Percentiles rank a stretch among this genome's conserved stretches.
These are phyloP conservation scores for Trichophyton schoenleinii DNA, from an alignment of 2,329 filamentous ascomycete genomes.

Conservation along the genomic window DNA sequence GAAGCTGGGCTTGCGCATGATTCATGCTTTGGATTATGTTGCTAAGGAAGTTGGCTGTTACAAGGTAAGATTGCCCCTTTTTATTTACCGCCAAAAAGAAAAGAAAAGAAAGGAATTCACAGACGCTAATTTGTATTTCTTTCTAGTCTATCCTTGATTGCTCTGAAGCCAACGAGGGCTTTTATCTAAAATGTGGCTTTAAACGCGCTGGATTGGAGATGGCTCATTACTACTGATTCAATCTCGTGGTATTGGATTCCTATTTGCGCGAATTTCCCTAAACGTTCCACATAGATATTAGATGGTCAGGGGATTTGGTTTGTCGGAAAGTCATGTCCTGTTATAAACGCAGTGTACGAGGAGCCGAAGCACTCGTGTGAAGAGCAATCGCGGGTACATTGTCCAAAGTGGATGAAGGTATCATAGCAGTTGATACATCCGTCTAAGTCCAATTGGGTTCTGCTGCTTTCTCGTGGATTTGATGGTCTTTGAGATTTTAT, in stretches of 20 bases:
- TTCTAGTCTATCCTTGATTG: constrained; percentile 80
- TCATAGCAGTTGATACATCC: neutral
- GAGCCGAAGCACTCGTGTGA: neutral
- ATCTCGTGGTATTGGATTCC: neutral
- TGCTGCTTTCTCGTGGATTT: neutral
- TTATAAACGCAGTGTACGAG: neutral
- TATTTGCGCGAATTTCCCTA: neutral
- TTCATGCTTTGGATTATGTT: constrained; percentile 82
- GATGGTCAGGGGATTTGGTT: neutral
- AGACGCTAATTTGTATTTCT: neutral
- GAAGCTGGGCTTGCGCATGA: constrained; percentile 83
- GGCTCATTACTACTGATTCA: constrained; percentile 68
- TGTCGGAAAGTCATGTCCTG: neutral
- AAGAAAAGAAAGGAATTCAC: too few relatives aligned
- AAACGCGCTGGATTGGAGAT: constrained; percentile 86
- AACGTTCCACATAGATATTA: neutral
- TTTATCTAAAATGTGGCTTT: constrained; percentile 97
- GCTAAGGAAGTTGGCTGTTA: constrained; percentile 86
- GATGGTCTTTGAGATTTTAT: neutral
- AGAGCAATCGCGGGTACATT: neutral
- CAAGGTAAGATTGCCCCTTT: constrained; percentile 43
- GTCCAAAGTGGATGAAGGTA: neutral
- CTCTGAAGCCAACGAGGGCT: constrained; percentile 89
- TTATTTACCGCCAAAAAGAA: neutral
- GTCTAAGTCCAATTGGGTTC: neutral